Base-by-base conservation (phyloP, 2,329 filamentous ascomycete genomes). In the Alternaria tenuissima region DNA sequence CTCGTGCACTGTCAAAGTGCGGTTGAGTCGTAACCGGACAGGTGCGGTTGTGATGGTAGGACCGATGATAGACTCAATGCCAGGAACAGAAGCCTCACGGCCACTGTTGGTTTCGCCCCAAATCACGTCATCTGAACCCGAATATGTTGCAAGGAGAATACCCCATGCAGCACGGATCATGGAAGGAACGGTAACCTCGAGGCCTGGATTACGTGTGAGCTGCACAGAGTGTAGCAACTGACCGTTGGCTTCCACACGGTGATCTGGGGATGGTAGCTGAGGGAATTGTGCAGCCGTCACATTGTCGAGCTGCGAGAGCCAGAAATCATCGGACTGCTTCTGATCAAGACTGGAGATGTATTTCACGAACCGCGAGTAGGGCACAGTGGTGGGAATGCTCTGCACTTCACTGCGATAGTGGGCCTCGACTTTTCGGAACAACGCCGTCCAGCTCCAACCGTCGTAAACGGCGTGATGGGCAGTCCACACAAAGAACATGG, bases 91-190 rank as follows among this genome's bases (percentile, higher is more conserved):
- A 9, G 73, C 68, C 26, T 81, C 76, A 1, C 78, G 69, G 0
- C 78, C 76, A 7, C 75, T 76, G 16, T 77, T 67, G 1, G 76
- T 80, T 59, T 80, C 80, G 1, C 81, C 83, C 69, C 84, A 85
- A 24, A 81, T 75, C 7, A 84, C 79, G 63, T 84, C 81, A 49
- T 83, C 77, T 16, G 79, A 79, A 2, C 77, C 79, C n/a, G 81
- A 80, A 62, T 83, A 84, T 46, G 77, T 79, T 39, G 80, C 75
- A 7, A 84, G 67, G 2, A 84, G 71, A 41, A 84, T 61, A 2
- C 78, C 81, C 82, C 82, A 84, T 8, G 81, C 79, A 11, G 81
- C 78, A 30, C 79, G 77, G 51, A 84, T 72, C 43, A 79, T 69
- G 1, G 76, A 77, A 22, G 80, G 70, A 56, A 76, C 65, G 3